Base-by-base conservation (phyloP, 371 early-diverging fungal genomes). In the Blakeslea trispora region DNA sequence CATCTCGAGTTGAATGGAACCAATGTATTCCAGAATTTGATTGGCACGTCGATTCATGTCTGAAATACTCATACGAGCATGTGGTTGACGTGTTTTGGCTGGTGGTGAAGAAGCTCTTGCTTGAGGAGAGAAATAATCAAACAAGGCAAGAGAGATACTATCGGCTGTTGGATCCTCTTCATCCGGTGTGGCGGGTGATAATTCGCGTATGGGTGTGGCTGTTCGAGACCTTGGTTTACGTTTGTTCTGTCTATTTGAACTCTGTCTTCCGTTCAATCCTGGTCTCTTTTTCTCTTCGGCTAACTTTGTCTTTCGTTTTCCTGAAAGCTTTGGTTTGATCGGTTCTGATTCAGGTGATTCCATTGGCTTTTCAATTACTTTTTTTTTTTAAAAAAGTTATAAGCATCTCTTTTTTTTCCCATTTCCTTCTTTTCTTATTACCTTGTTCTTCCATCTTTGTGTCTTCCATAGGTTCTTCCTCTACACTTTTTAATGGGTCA, bases 1-100 rank as follows among this genome's bases (percentile, higher is more conserved):
- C 79, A 82, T 79, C 21, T 76, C 73, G 13, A 81, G 71, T 55
- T 83, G 85, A 5, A 79, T 62, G 2, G 80, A 77, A 35, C 77
- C 68, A 17, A 85, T 79, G 53, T 83, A 82, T 43, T 85, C 85
- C 46, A 81, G 56, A n/a, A 85, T 61, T 21, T 77, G 77, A 49
- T 77, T 77, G 11, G 80, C 74, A n/a, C 85, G 74, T 64, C 79
- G 72, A 57, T 68, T 81, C 85, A 83, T 85, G 53, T 85, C 83
- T 28, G 67, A 64, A 5, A 85, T 53, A 10, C 74, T 71, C 74
- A 82, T 76, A 24, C 67, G 65, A 21, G 75, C 53, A 45, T 76
- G 64, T 0, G 82, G 80, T 40, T 69, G 66, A 40, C 77, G 75
- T 18, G 75, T 58, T 40, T 65, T 77, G 31, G 79, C 70, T 15